Evolutionary conservation across 192 early-diverging fungal species (phyloP), one percentile per base, ranked within the genome.

Genomic region (Coemansia sp.): DNA sequence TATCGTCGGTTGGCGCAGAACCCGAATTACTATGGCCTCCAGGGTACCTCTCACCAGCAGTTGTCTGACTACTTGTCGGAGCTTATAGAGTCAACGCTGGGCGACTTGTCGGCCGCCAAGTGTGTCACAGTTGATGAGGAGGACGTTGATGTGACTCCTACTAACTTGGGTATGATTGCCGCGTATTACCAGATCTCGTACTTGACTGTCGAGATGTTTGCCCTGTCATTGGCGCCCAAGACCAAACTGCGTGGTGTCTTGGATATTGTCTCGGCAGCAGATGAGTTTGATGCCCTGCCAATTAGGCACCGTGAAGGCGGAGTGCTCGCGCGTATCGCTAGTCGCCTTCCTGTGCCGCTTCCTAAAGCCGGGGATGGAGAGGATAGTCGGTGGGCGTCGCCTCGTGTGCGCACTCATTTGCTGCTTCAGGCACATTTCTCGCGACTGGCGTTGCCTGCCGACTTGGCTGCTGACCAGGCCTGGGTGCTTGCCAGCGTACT

Each of bases 161-260:
- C 95, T 30, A 98, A 98, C 76, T 74, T 98, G 76, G 96, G 96
- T 59, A 96, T 97, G 93, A 96, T 99, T 78, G 91, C 98, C 0
- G 93, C 96, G 5, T 98, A 95, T 82, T 98, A 99, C 80, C 92
- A 96, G 82, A 92, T 99, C 76, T 91, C 91, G 73, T 96, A 96
- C 71, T 80, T 88, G 32, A 99, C 97, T 0, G 90, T 99, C 22
- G 95, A 98, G 68, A 89, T 93, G 84, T 96, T 98, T 77, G 89
- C 91, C 44, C 84, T 94, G 72, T 94, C 93, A 60, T 83, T 99
- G 62, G 90, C 88, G 22, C 85, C 86, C 11, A 91, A 89, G 32
- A 98, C 96, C 27, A 96, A 94, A 71, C 75, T 98, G 47, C 88
- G 89, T 29, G 95, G 94, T 44, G 82, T 99, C 22, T 77, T 99